Evolutionary conservation across 1,284 basidiomycete species (phyloP).

Genomic region (Marasmius oreades): DNA sequence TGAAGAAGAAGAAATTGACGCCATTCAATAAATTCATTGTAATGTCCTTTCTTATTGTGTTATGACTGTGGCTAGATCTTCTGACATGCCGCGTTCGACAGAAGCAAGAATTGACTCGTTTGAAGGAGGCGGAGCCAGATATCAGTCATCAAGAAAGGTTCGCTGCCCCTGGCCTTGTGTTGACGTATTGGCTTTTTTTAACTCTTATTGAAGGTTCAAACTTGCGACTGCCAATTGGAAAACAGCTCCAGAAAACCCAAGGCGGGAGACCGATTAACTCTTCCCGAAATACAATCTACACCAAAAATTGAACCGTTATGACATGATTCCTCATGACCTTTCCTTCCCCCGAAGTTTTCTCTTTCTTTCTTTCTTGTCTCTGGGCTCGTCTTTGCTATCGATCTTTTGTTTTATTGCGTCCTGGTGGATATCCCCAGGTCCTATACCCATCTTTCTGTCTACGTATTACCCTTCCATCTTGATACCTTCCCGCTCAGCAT

Average conservation of each 20-base stretch:
- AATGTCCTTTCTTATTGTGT: neutral
- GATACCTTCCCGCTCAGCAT: neutral
- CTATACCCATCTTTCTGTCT: neutral
- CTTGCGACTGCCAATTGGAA: constrained; percentile 75
- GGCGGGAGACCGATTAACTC: constrained; percentile 18
- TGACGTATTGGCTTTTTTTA: constrained; percentile 1
- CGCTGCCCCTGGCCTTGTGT: constrained; percentile 9
- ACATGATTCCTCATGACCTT: neutral
- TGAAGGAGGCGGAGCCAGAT: constrained; percentile 69
- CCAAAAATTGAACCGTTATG: neutral
- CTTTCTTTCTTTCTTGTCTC: neutral
- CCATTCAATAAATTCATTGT: constrained; percentile 80
- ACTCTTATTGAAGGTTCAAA: constrained; percentile 53
- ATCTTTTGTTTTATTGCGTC: neutral
- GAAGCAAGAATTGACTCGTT: constrained; percentile 67
- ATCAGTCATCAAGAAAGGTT: constrained; percentile 71
- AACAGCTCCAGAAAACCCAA: constrained; percentile 64
- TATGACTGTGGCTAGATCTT: neutral
- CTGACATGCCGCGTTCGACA: constrained; percentile 16
- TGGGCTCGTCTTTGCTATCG: neutral
- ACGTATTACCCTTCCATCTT: neutral
- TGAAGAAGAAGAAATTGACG: constrained; percentile 52
- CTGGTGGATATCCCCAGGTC: neutral
- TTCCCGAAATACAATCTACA: neutral
- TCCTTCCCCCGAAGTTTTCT: neutral